Conservation (phyloP, 2,329 filamentous ascomycete species). For the Fusarium fujikuroi region DNA sequence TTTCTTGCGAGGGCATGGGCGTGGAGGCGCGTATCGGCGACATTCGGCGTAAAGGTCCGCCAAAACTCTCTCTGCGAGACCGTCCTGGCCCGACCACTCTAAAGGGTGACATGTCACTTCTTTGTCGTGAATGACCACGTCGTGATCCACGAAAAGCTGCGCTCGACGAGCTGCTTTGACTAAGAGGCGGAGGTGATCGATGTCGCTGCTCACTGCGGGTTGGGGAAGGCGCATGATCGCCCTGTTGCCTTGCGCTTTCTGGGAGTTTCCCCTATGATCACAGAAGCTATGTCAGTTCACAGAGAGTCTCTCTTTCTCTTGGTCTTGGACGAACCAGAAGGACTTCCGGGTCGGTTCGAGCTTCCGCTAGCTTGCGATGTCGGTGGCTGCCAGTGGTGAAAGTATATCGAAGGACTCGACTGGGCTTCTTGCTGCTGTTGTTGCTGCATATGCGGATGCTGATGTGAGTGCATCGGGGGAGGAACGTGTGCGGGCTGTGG, state of each 20-base stretch:
- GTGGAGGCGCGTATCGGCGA: conserved; percentile 42
- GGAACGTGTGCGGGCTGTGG: conserved; percentile 48
- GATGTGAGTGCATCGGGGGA: conserved; percentile 53
- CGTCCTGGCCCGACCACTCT: conserved; percentile 41
- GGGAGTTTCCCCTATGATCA: conserved; percentile 76
- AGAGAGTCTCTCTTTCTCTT: conserved; percentile 60
- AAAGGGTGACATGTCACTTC: conserved; percentile 53
- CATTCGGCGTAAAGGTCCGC: conserved; percentile 39
- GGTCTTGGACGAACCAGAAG: conserved; percentile 75
- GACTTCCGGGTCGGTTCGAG: conserved; percentile 75
- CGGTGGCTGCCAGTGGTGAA: conserved; percentile 93
- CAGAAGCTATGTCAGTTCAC: conserved; percentile 52
- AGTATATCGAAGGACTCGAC: conserved; percentile 82
- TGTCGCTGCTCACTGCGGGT: conserved; percentile 46
- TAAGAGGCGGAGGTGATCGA: conserved; percentile 49
- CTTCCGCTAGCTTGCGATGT: conserved; percentile 68
- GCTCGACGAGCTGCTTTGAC: conserved; percentile 44
- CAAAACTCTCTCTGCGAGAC: conserved; percentile 43
- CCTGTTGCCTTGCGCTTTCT: conserved; percentile 84
- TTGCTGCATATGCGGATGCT: conserved; percentile 64
- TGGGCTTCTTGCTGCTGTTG: conserved; percentile 63
- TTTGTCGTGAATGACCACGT: conserved; percentile 50
- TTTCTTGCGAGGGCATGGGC: conserved; percentile 39
- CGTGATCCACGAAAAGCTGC: conserved; percentile 38
- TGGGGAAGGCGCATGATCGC: conserved; percentile 40